phyloP scores from a whole-genome alignment of 371 early-diverging fungal species.

The Syncephalis fuscata region DNA sequence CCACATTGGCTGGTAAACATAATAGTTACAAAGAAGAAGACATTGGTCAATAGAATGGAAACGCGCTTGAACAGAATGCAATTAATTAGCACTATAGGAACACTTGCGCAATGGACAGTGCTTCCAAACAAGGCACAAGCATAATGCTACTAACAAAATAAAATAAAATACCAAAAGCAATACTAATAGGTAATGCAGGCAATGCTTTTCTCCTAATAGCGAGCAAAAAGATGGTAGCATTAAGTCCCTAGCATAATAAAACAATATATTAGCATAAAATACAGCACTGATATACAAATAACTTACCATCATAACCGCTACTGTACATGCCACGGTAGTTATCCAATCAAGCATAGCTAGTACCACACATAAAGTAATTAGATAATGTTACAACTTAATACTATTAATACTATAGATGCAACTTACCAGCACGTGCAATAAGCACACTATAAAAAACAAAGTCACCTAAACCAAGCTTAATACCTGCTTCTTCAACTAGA shows the following conservation, averaged over 20 bases:
- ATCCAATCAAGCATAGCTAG: conserved; percentile 72
- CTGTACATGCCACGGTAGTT: conserved; percentile 59
- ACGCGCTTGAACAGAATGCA: too few relatives aligned
- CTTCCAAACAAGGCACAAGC: conserved; percentile 35
- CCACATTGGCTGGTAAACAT: too few relatives aligned
- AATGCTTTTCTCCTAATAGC: conserved; percentile 66
- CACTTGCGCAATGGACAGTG: conserved; percentile 10
- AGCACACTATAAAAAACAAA: conserved; percentile 83
- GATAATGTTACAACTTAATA: not conserved
- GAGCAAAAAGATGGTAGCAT: conserved; percentile 68
- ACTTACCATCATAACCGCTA: conserved; percentile 53
- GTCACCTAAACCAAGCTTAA: conserved; percentile 76
- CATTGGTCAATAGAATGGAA: too few relatives aligned
- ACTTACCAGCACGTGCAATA: conserved; percentile 56
- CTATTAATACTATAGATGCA: not conserved
- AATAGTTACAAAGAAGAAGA: too few relatives aligned
- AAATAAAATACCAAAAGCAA: conserved; percentile 71
- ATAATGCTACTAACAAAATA: conserved; percentile 49
- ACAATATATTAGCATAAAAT: not conserved
- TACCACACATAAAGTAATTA: not conserved
- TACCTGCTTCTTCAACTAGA: conserved; percentile 36
- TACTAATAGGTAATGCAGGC: conserved; percentile 76
- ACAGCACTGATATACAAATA: not conserved
- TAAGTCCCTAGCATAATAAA: conserved; percentile 31
- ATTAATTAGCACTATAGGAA: conserved; percentile 8